Percentiles rank a stretch among this genome's conserved stretches.
These are phyloP conservation scores for Hymenochaete sp. DNA, from an alignment of 1,284 basidiomycete species.

Conservation along the genomic window DNA sequence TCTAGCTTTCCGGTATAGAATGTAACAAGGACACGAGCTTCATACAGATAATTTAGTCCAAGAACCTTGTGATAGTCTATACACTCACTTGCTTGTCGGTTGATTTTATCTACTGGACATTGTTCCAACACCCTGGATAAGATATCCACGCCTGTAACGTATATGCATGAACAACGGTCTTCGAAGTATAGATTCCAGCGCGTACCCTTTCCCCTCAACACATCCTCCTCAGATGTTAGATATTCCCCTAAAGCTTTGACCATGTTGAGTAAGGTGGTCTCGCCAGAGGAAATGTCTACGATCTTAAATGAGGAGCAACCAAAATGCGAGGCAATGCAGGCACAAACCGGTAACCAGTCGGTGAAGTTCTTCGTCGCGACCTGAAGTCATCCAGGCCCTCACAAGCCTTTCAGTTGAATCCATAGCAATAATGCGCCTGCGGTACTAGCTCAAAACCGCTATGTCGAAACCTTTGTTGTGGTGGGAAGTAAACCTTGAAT, in stretches of 20 bases:
- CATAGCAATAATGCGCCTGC: constrained; percentile 22
- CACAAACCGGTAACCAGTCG: constrained; percentile 48
- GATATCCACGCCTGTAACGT: constrained; percentile 72
- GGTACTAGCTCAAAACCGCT: too few species aligned
- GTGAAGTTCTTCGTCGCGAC: constrained; percentile 51
- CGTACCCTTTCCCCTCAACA: constrained; percentile 69
- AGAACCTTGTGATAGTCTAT: neutral
- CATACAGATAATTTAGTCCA: neutral
- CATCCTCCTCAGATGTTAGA: constrained; percentile 79
- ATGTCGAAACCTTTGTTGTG: too few species aligned
- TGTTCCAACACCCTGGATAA: constrained; percentile 56
- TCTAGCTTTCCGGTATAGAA: constrained; percentile 88
- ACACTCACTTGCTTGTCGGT: constrained; percentile 70
- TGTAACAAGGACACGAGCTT: constrained; percentile 72
- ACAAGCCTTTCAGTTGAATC: constrained; percentile 45
- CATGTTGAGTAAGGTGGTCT: constrained; percentile 65
- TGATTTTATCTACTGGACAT: constrained; percentile 60
- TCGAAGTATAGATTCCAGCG: constrained; percentile 52
- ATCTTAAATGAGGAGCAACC: constrained; percentile 11
- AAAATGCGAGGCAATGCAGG: constrained; percentile 14
- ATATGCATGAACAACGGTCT: too few species aligned
- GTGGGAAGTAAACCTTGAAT: too few species aligned
- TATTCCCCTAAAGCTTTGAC: constrained; percentile 84
- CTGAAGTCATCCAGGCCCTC: constrained; percentile 65
- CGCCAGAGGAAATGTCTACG: constrained; percentile 57